phyloP scores from a whole-genome alignment of 345 rosid species.

The Heritiera littoralis region DNA sequence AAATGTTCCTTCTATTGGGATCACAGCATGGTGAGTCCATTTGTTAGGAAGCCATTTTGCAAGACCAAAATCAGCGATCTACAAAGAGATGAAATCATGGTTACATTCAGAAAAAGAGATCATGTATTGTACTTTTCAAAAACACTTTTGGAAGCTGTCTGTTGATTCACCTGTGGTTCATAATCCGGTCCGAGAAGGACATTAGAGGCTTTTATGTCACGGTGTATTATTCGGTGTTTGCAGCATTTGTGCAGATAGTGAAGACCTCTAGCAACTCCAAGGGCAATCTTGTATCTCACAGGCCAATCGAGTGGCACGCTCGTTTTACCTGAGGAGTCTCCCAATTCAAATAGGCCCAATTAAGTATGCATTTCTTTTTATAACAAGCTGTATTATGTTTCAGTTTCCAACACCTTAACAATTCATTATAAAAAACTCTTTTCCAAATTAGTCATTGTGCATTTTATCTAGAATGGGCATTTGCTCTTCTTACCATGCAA shows the following conservation, averaged over 20 bases:
- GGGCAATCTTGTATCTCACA: constrained; percentile 64
- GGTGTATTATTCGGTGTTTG: constrained; percentile 85
- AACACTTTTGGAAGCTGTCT: background rate
- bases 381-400: background rate
- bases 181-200: constrained; percentile 87
- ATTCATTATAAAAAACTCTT: too few species aligned
- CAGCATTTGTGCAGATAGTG: constrained; percentile 92
- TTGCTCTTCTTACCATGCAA: constrained; percentile 57
- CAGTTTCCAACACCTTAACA: too few species aligned
- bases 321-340: constrained; percentile 36
- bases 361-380: background rate
- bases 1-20: constrained; percentile 97
- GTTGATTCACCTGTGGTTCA: constrained; percentile 71
- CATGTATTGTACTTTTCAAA: background rate
- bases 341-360: background rate
- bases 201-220: constrained; percentile 91
- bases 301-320: constrained; percentile 61
- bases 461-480: background rate
- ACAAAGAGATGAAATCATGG: background rate
- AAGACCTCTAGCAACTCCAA: constrained; percentile 82
- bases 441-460: background rate
- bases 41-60: constrained; percentile 96
- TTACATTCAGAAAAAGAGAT: background rate
- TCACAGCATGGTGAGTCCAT: constrained; percentile 87
- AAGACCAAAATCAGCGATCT: constrained; percentile 97